phyloP scores from a whole-genome alignment of 139 green algal species.

The Coelastrella sp. region DNA sequence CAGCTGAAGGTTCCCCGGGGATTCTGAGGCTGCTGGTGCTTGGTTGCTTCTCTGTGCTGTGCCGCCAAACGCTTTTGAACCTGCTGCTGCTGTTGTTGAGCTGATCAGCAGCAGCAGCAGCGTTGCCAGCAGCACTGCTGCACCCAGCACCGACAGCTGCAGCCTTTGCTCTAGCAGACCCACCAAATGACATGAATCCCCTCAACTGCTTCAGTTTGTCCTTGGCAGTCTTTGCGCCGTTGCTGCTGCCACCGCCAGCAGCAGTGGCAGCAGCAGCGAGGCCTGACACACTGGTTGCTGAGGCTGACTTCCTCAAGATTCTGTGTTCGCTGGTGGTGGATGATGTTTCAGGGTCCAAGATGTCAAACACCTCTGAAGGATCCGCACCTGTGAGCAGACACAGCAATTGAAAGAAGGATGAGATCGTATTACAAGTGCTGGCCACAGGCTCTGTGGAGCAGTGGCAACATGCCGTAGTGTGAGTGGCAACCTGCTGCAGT shows the following conservation, averaged over 20 bases:
- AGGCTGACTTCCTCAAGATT: constrained; percentile 4
- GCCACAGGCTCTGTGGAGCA: no score
- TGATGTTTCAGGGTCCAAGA: constrained; percentile 23
- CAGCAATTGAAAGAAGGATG: not conserved
- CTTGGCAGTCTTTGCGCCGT: not conserved
- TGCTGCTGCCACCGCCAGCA: constrained; percentile 6
- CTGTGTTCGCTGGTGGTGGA: constrained; percentile 7
- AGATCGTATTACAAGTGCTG: no score
- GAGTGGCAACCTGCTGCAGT: no score
- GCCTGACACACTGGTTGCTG: not conserved
- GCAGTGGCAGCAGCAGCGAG: not conserved
- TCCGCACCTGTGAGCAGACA: not conserved
- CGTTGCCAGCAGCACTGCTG: not conserved
- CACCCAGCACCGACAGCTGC: not conserved
- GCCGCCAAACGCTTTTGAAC: not conserved
- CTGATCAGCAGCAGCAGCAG: not conserved
- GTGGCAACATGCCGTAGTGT: no score
- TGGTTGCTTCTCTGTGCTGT: no score
- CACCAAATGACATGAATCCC: not conserved
- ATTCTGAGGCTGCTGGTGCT: no score
- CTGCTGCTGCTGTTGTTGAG: constrained; percentile 17
- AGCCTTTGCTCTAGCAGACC: not conserved
- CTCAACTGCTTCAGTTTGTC: constrained; percentile 25
- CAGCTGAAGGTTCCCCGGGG: not conserved
- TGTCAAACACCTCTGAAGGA: constrained; percentile 4